Conservation (phyloP, 495 filamentous ascomycete genomes). For the Astrocystis sublimbata region DNA sequence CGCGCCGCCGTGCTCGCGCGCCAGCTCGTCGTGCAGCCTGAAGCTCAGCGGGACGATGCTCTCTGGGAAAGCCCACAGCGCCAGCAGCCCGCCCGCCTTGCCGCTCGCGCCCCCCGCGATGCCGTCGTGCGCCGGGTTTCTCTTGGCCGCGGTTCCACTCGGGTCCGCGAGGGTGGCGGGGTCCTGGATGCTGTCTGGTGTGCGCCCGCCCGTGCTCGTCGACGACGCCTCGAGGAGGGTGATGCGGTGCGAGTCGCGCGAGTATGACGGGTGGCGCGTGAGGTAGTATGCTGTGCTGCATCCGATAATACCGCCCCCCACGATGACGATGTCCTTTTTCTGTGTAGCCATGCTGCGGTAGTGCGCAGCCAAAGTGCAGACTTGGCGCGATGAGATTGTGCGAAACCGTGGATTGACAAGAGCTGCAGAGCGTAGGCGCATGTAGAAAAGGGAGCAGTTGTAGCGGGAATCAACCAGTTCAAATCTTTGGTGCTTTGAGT, state of each 20-base stretch:
- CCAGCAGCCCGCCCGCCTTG: constrained; percentile 85
- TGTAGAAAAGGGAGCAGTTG: too few species aligned
- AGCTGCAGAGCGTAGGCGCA: not conserved
- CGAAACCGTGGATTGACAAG: not conserved
- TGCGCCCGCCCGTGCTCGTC: constrained; percentile 33
- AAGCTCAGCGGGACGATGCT: constrained; percentile 79
- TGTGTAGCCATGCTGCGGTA: constrained; percentile 29
- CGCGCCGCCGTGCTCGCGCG: constrained; percentile 72
- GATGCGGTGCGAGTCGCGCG: constrained; percentile 67
- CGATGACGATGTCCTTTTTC: constrained; percentile 33
- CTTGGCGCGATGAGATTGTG: not conserved
- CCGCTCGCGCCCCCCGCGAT: constrained; percentile 86
- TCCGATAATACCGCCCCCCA: constrained; percentile 85
- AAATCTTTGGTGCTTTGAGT: not conserved
- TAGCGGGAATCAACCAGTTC: too few species aligned
- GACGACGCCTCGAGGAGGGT: constrained; percentile 80
- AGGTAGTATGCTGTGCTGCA: constrained; percentile 85
- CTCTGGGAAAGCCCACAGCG: constrained; percentile 80
- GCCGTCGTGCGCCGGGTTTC: constrained; percentile 42
- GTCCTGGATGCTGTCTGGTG: constrained; percentile 34
- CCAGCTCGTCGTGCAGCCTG: constrained; percentile 70
- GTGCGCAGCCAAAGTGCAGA: not conserved
- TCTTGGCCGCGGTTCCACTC: constrained; percentile 27
- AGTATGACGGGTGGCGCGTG: constrained; percentile 75
- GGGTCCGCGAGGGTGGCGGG: constrained; percentile 33